Percentiles rank a stretch among this genome's conserved stretches.
These are phyloP conservation scores for Bassia scoparia DNA, from an alignment of 148 eudicot genomes.

Conservation along the genomic window DNA sequence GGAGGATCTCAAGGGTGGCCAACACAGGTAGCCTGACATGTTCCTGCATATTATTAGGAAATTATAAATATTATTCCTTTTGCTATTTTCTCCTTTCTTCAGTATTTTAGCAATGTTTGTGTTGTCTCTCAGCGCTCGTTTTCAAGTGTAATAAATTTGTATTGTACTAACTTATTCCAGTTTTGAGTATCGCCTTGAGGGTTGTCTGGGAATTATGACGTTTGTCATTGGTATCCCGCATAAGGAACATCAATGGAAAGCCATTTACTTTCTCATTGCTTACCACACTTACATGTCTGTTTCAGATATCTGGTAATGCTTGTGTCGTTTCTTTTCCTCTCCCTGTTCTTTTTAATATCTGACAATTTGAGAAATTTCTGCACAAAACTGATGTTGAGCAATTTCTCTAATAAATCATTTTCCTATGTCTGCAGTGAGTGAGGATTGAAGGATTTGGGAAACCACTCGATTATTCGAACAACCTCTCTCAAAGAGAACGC, in stretches of 20 bases:
- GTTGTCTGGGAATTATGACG: constrained; percentile 51
- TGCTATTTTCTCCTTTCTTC: neutral
- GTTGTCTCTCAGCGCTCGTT: neutral
- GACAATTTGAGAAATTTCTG: neutral
- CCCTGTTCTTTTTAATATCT: neutral
- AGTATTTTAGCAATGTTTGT: too few relatives aligned
- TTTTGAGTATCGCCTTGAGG: constrained; percentile 74
- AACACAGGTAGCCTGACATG: constrained; percentile 44
- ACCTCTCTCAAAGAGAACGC: constrained; percentile 52
- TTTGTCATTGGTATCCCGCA: constrained; percentile 61
- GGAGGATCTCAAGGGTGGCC: constrained; percentile 88
- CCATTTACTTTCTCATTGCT: constrained; percentile 78
- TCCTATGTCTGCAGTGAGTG: constrained; percentile 50
- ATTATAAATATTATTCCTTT: neutral
- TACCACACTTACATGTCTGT: constrained; percentile 76
- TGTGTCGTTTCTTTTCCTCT: neutral
- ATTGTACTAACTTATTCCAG: constrained; percentile 28
- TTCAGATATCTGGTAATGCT: constrained; percentile 86
- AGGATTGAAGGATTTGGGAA: constrained; percentile 84
- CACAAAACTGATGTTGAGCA: too few relatives aligned
- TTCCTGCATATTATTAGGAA: neutral
- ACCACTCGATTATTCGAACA: constrained; percentile 70
- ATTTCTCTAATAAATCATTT: neutral
- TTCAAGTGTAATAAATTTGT: neutral
- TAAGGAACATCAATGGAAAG: constrained; percentile 67